Conservation (phyloP, 345 rosid species). For the Hibiscus mutabilis region DNA sequence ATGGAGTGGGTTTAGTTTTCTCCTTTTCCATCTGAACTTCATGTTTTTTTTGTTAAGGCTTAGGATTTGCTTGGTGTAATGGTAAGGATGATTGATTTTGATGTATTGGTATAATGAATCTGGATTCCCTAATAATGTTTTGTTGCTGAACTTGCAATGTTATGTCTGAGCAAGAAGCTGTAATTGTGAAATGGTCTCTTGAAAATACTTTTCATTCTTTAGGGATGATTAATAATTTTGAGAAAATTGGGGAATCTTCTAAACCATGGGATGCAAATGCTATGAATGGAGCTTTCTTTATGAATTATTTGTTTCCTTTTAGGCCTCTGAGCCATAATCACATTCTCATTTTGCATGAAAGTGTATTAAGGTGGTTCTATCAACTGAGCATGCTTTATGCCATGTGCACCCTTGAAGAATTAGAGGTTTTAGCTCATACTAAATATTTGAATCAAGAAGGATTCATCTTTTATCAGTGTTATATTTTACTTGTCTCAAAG, state of each 20-base stretch:
- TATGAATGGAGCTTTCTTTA: neutral
- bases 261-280: neutral
- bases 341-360: constrained; percentile 8
- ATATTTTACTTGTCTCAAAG: too few relatives aligned
- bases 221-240: neutral
- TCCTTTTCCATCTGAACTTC: neutral
- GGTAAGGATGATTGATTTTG: neutral
- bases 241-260: neutral
- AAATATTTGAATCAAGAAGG: too few relatives aligned
- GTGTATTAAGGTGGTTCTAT: neutral
- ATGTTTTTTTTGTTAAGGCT: neutral
- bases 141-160: neutral
- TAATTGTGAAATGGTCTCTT: neutral
- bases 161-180: constrained; percentile 2
- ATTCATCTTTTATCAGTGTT: too few relatives aligned
- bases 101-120: neutral
- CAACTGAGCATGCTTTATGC: neutral
- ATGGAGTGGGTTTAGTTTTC: neutral
- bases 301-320: neutral
- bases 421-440: neutral
- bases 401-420: neutral
- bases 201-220: neutral
- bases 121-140: neutral
- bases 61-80: neutral
- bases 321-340: neutral